Base-by-base conservation (phyloP, 2,329 filamentous ascomycete genomes). In the Colletotrichum musicola region DNA sequence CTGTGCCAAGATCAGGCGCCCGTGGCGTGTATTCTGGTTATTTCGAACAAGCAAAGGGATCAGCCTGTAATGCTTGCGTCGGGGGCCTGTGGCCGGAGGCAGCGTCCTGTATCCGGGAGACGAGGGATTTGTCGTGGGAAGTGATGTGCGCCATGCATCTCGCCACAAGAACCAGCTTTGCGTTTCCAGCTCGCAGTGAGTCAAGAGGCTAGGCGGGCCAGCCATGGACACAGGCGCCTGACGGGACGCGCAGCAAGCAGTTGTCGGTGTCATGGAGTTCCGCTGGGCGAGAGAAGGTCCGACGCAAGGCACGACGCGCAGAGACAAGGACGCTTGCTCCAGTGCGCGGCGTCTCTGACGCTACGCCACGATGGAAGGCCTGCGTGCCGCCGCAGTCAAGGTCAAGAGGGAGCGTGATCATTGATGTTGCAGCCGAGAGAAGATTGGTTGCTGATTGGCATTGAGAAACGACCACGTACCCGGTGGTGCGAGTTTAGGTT, bases 401-500 rank as follows among this genome's bases (percentile, higher is more conserved):
- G 22, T 40, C n/a, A 14, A 12, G 7, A 3, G 46, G 54, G 42
- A 58, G 42, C 30, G 10, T 40, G 25, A 20, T 35, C 30, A 9
- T 10, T 22, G 6, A n/a, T 27, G 44, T 60, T 50, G 35, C 57
- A 51, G 25, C 30, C 16, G 6, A 14, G 44, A n/a, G 22, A 18
- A 44, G 18, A 22, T 47, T n/a, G 54, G 10, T 14, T 2, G 18
- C 5, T 22, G 35, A 46, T 61, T 44, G 56, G 35, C 56, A 20
- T 54, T 38, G 47, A 61, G 14, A 18, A 18, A 47, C 20, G 35
- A 25, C 47, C 56, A 35, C 30, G 30, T 35, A 35, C 30, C 30
- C 38, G 22, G 25, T 65, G 56, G 38, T 61, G 55, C 30, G 22
- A 57, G 53, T 57, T 25, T 49, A 44, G 47, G 62, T 51, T 46